phyloP scores from a whole-genome alignment of 768 basidiomycete species.

The Psilocybe subaeruginosa region DNA sequence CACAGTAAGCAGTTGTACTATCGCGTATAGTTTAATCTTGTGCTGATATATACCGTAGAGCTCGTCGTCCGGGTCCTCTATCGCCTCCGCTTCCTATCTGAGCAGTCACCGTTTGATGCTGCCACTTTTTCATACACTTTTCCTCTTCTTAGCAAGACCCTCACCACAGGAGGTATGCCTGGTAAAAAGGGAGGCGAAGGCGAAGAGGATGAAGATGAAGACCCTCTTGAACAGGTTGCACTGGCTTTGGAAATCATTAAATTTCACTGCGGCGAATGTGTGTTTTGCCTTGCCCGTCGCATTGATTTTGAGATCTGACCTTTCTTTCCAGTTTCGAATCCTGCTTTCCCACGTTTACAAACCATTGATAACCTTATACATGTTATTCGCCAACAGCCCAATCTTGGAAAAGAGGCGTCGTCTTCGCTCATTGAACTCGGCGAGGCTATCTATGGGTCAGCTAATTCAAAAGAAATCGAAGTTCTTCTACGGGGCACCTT shows the following conservation, averaged over 20 bases:
- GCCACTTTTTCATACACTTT: slow-evolving; percentile 84
- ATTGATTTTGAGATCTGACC: neutral
- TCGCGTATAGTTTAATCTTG: neutral
- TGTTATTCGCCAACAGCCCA: slow-evolving; percentile 76
- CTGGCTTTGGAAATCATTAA: slow-evolving; percentile 72
- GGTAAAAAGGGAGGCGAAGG: slow-evolving; percentile 22
- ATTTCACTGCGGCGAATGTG: slow-evolving; percentile 77
- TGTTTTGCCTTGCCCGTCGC: slow-evolving; percentile 26
- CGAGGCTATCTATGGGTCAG: slow-evolving; percentile 72
- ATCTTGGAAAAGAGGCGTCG: slow-evolving; percentile 81
- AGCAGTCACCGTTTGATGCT: slow-evolving; percentile 81
- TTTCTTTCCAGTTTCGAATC: slow-evolving; percentile 57
- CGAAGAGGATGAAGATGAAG: slow-evolving; percentile 64
- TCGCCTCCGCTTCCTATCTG: slow-evolving; percentile 77
- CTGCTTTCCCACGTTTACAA: slow-evolving; percentile 72
- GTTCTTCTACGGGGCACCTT: slow-evolving; percentile 76
- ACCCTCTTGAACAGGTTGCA: slow-evolving; percentile 76
- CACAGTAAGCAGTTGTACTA: slow-evolving; percentile 43
- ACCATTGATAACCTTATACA: slow-evolving; percentile 73
- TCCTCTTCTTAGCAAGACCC: slow-evolving; percentile 72
- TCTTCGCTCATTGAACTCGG: slow-evolving; percentile 81
- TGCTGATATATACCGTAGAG: slow-evolving; percentile 40
- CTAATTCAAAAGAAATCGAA: slow-evolving; percentile 61
- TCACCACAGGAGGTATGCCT: slow-evolving; percentile 69
- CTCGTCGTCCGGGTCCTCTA: slow-evolving; percentile 86